A percentile compares a stretch with the other conserved stretches of the same genome.
Conservation (phyloP, 495 filamentous ascomycete species). For the Penicillium maclennaniae region DNA sequence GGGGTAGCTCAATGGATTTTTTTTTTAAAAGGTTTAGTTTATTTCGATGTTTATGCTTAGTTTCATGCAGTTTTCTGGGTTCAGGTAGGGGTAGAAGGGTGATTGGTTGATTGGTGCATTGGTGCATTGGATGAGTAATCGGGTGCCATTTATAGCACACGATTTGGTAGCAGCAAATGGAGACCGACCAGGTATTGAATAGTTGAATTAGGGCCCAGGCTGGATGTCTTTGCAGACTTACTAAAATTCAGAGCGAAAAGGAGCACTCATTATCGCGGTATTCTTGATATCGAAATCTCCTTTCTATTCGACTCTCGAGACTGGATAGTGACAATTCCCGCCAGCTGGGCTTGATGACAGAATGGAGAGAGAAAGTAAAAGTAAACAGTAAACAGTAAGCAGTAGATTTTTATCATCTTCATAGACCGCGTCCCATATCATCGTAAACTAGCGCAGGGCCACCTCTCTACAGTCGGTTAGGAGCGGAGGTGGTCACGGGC, state of each 20-base stretch:
- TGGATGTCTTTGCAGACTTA: background rate
- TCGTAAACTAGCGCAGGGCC: slow-evolving; percentile 22
- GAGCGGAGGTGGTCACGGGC: slow-evolving; percentile 62
- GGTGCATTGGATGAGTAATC: slow-evolving; percentile 4
- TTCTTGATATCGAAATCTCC: too few species aligned
- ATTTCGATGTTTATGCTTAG: background rate
- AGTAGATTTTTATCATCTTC: slow-evolving; percentile 28
- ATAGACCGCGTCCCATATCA: slow-evolving; percentile 20
- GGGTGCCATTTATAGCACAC: slow-evolving; percentile 9
- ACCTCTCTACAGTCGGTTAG: slow-evolving; percentile 63
- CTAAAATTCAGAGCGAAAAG: background rate
- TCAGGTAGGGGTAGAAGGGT: background rate
- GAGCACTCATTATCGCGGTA: too few species aligned
- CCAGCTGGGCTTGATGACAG: slow-evolving; percentile 8
- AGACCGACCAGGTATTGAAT: background rate
- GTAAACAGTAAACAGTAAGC: slow-evolving; percentile 8
- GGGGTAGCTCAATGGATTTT: background rate
- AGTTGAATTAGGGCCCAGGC: background rate
- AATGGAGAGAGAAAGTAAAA: slow-evolving; percentile 13
- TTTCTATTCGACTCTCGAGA: slow-evolving; percentile 3
- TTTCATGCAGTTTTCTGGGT: background rate
- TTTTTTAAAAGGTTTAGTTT: background rate
- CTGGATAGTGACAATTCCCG: slow-evolving; percentile 11
- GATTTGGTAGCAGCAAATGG: background rate
- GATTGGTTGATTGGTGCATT: slow-evolving; percentile 1